A percentile compares a stretch with the other conserved stretches of the same genome.
Evolutionary conservation across 805 yeast genomes (phyloP).

Genomic region (Pichia exigua): DNA sequence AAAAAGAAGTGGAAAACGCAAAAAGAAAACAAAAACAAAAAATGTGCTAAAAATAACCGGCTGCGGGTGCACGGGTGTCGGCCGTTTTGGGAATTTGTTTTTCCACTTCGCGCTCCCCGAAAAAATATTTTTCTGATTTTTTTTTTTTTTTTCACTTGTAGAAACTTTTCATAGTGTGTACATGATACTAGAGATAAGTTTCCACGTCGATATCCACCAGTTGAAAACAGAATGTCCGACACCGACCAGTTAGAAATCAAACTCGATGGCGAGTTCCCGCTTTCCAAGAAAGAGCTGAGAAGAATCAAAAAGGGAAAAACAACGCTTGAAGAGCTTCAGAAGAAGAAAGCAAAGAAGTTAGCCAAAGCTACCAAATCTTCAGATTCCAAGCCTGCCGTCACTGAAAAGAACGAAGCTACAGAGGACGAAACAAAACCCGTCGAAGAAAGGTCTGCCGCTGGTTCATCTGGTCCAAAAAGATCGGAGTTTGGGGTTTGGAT

Average conservation of each 20-base stretch:
- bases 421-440: slow-evolving; percentile 23
- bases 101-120: not conserved
- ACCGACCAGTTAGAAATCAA: slow-evolving; percentile 55
- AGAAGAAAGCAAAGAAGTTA: slow-evolving; percentile 27
- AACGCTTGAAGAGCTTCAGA: slow-evolving; percentile 47
- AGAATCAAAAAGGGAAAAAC: slow-evolving; percentile 68
- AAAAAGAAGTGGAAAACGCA: too few relatives aligned
- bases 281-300: slow-evolving; percentile 89
- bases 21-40: too few relatives aligned
- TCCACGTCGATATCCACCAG: not conserved
- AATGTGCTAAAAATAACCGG: not conserved
- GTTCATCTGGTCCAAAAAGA: slow-evolving; percentile 20
- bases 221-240: not conserved
- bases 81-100: not conserved
- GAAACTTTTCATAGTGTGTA: not conserved
- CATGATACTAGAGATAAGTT: too few relatives aligned
- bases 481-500: slow-evolving; percentile 82
- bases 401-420: slow-evolving; percentile 16
- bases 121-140: too few relatives aligned
- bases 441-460: slow-evolving; percentile 9
- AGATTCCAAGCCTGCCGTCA: slow-evolving; percentile 17
- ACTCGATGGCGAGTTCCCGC: slow-evolving; percentile 63
- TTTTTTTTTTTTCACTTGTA: not conserved
- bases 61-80: not conserved
- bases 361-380: slow-evolving; percentile 18